These are phyloP conservation scores for Talaromyces piceae DNA, from an alignment of 2,329 filamentous ascomycete species.

Conservation along the genomic window DNA sequence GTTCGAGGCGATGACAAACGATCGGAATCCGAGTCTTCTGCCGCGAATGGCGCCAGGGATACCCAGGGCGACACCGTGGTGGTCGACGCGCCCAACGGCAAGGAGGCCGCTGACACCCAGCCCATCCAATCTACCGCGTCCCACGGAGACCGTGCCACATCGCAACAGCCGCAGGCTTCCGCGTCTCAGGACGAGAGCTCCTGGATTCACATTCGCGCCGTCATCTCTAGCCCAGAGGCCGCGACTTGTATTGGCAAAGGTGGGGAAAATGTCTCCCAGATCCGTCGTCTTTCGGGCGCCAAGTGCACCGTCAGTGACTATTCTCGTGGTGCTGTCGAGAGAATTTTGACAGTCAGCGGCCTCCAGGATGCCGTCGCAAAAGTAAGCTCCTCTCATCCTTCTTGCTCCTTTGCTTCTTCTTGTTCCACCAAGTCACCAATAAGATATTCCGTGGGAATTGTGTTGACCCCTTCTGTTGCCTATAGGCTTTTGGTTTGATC, in stretches of 20 bases:
- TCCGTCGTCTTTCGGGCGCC: conserved; percentile 86
- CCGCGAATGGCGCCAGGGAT: conserved; percentile 45
- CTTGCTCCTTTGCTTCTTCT: background rate
- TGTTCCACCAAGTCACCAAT: conserved; percentile 9
- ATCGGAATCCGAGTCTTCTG: conserved; percentile 34
- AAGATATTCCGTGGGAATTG: too few relatives aligned
- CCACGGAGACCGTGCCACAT: conserved; percentile 44
- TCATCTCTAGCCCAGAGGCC: conserved; percentile 95
- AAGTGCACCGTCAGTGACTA: conserved; percentile 99
- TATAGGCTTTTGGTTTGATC: conserved; percentile 88
- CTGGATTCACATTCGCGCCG: conserved; percentile 95
- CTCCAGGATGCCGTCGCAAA: conserved; percentile 95
- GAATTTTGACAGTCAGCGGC: conserved; percentile 94
- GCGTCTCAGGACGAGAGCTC: conserved; percentile 76
- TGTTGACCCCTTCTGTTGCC: conserved; percentile 12
- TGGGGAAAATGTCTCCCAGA: conserved; percentile 96
- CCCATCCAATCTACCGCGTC: conserved; percentile 52
- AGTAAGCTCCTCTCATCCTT: conserved; percentile 44
- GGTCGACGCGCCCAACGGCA: conserved; percentile 54
- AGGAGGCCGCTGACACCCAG: conserved; percentile 48
- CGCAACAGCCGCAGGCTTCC: conserved; percentile 31
- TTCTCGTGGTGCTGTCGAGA: conserved; percentile 90
- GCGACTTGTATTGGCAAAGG: conserved; percentile 98
- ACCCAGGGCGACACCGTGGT: conserved; percentile 56
- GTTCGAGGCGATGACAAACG: conserved; percentile 55